phyloP scores from a whole-genome alignment of 345 rosid species.

The Populus deltoides region DNA sequence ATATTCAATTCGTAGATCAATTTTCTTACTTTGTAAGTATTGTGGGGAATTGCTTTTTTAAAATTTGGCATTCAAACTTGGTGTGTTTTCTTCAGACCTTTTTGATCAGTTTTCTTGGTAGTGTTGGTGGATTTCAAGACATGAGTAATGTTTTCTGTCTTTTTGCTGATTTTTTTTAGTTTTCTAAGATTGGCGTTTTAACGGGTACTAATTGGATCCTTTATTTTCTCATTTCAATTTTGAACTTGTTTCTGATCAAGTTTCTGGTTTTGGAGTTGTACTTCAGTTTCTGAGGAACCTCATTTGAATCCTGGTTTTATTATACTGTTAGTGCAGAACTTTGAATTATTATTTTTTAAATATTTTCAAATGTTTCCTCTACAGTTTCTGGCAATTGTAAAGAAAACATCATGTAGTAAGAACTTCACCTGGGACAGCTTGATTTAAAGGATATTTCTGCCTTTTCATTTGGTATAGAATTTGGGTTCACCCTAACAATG shows the following conservation, averaged over 20 bases:
- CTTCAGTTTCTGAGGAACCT: not conserved
- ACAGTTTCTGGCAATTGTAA: not conserved
- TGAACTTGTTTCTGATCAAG: not conserved
- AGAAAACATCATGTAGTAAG: not conserved
- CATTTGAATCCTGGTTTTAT: not conserved
- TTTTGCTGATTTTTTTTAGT: not conserved
- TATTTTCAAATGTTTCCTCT: not conserved
- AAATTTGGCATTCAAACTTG: not conserved
- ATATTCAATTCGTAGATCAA: not conserved
- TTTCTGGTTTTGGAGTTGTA: not conserved
- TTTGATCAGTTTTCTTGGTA: not conserved
- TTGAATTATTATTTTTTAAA: not conserved
- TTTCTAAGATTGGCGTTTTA: not conserved
- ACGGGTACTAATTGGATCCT: not conserved
- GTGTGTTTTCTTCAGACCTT: not conserved
- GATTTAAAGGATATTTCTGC: not conserved
- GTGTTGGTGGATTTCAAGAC: not conserved
- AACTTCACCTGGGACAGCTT: not conserved
- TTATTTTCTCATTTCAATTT: not conserved
- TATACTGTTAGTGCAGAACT: not conserved
- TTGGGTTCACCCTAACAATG: not conserved
- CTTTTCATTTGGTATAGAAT: not conserved
- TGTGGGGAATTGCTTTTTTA: not conserved
- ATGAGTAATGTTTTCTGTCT: not conserved
- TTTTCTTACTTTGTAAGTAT: not conserved